phyloP scores from a whole-genome alignment of 768 basidiomycete species.

The Mycena vulgaris region DNA sequence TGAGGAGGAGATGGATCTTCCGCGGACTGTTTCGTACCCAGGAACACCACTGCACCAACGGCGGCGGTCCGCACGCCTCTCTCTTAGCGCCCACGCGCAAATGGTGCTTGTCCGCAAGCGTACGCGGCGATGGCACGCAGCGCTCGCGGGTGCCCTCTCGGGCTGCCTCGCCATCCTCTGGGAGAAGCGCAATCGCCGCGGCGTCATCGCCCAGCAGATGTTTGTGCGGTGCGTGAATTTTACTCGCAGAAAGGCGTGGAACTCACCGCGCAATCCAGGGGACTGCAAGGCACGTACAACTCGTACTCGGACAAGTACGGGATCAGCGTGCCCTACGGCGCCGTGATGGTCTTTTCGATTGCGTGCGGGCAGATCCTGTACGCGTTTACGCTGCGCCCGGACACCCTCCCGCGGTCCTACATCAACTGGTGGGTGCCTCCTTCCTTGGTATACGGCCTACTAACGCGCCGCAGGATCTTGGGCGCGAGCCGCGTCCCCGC shows the following conservation, averaged over 20 bases:
- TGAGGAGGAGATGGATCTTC: conserved; percentile 27
- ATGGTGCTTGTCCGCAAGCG: conserved; percentile 75
- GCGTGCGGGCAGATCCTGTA: conserved; percentile 38
- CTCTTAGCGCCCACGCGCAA: conserved; percentile 75
- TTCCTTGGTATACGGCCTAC: not conserved
- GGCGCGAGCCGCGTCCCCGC: conserved; percentile 76
- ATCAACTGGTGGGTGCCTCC: conserved; percentile 39
- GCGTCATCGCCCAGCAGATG: conserved; percentile 86
- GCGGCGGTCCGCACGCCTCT: conserved; percentile 66
- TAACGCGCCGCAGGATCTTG: conserved; percentile 65
- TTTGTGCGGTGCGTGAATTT: conserved; percentile 80
- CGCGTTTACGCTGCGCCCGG: conserved; percentile 32
- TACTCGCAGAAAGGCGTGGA: not conserved
- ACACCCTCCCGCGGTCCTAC: conserved; percentile 77
- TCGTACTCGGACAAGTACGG: conserved; percentile 56
- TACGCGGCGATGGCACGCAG: conserved; percentile 84
- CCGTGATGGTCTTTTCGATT: conserved; percentile 32
- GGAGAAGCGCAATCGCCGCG: conserved; percentile 77
- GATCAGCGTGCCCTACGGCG: conserved; percentile 31
- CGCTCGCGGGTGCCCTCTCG: conserved; percentile 82
- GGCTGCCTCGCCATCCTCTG: conserved; percentile 83
- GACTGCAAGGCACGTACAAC: conserved; percentile 81
- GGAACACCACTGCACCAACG: conserved; percentile 28
- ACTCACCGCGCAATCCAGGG: conserved; percentile 53
- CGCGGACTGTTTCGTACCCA: not conserved